Conservation (phyloP, 2,329 filamentous ascomycete species). For the Beauveria asiatica region DNA sequence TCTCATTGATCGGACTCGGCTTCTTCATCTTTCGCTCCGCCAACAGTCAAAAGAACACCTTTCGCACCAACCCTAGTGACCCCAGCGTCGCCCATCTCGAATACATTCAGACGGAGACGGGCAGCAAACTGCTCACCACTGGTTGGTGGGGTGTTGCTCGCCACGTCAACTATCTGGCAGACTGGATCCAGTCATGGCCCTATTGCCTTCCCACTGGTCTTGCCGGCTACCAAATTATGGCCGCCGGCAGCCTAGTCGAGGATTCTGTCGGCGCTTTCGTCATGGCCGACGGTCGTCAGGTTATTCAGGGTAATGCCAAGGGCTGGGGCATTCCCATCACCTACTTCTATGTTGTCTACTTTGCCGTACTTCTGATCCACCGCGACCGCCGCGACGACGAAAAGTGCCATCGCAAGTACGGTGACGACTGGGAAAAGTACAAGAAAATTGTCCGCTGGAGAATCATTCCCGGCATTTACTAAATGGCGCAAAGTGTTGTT, state of each 20-base stretch:
- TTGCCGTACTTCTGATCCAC: slow-evolving; percentile 77
- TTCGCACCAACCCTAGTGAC: slow-evolving; percentile 79
- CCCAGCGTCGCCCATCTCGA: slow-evolving; percentile 70
- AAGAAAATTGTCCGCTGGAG: slow-evolving; percentile 71
- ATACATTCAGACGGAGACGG: slow-evolving; percentile 76
- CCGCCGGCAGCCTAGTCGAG: slow-evolving; percentile 40
- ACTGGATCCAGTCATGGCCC: slow-evolving; percentile 90
- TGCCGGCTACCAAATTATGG: slow-evolving; percentile 68
- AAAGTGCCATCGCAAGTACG: slow-evolving; percentile 87
- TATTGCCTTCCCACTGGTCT: slow-evolving; percentile 81
- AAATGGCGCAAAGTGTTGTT: slow-evolving; percentile 10
- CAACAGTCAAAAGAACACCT: slow-evolving; percentile 91
- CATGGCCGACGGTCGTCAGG: slow-evolving; percentile 51
- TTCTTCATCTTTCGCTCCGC: slow-evolving; percentile 89
- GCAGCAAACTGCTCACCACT: slow-evolving; percentile 70
- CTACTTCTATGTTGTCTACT: slow-evolving; percentile 93
- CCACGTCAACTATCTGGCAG: slow-evolving; percentile 93
- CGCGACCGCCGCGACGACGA: slow-evolving; percentile 81
- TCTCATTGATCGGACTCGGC: slow-evolving; percentile 60
- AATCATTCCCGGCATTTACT: slow-evolving; percentile 84
- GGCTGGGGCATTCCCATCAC: slow-evolving; percentile 85
- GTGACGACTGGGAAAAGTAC: slow-evolving; percentile 85
- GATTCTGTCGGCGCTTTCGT: slow-evolving; percentile 47
- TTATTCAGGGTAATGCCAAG: slow-evolving; percentile 62
- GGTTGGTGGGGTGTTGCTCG: slow-evolving; percentile 92